Percentiles rank a stretch among this genome's conserved stretches.
These are phyloP conservation scores for Lasiodiplodia hormozganensis DNA, from an alignment of 2,329 filamentous ascomycete species.

Conservation along the genomic window DNA sequence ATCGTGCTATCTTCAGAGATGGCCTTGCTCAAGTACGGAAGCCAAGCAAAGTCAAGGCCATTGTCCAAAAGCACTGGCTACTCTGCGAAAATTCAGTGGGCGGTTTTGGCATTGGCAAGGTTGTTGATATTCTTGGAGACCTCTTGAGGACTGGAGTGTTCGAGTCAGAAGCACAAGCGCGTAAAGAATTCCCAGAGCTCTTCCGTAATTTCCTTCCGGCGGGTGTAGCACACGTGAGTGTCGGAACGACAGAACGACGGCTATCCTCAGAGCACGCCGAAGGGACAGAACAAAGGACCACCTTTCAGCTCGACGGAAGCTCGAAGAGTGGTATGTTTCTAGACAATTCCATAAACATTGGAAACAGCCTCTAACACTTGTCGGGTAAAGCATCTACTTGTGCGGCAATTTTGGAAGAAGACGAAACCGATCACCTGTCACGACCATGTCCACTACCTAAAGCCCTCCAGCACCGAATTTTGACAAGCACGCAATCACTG, in stretches of 20 bases:
- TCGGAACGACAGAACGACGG: not conserved
- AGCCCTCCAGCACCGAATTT: slow-evolving; percentile 45
- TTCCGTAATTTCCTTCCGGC: not conserved
- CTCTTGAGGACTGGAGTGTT: not conserved
- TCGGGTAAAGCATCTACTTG: not conserved
- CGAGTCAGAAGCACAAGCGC: slow-evolving; percentile 1
- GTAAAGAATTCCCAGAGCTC: slow-evolving; percentile 1
- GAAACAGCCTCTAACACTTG: not conserved
- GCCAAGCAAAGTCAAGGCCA: slow-evolving; percentile 4
- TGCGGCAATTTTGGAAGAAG: not conserved
- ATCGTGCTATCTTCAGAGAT: slow-evolving; percentile 1
- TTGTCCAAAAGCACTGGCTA: slow-evolving; percentile 1
- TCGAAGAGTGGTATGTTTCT: slow-evolving; percentile 1
- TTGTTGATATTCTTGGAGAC: slow-evolving; percentile 1
- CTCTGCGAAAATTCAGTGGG: not conserved
- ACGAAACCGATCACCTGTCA: slow-evolving; percentile 33
- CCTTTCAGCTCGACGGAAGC: not conserved
- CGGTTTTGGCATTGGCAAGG: not conserved
- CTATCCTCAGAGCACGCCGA: not conserved
- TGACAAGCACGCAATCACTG: slow-evolving; percentile 45
- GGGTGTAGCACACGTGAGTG: not conserved
- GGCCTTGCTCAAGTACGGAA: slow-evolving; percentile 2
- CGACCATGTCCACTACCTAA: slow-evolving; percentile 46
- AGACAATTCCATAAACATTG: no score
- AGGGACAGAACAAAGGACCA: not conserved